phyloP scores from a whole-genome alignment of 768 basidiomycete genomes.

The Dendrothele bispora region DNA sequence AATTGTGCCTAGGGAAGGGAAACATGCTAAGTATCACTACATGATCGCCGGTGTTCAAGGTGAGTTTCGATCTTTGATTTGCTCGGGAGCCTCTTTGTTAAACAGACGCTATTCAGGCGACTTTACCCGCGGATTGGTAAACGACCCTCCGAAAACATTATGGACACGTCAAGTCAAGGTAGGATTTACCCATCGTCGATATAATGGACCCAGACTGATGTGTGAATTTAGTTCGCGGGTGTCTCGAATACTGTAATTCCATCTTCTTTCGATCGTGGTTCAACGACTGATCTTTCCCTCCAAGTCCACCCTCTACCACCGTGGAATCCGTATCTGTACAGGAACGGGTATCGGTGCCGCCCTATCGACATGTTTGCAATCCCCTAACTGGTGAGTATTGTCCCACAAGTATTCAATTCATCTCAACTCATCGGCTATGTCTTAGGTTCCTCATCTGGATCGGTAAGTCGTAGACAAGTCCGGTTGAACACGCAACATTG shows the following conservation, averaged over 20 bases:
- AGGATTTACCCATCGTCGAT: conserved; percentile 10
- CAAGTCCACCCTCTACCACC: conserved; percentile 75
- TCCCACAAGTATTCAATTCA: background rate
- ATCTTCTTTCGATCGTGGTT: too few species aligned
- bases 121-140: conserved; percentile 72
- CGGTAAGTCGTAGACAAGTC: conserved; percentile 33
- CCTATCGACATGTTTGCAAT: conserved; percentile 77
- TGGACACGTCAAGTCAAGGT: conserved; percentile 86
- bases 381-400: conserved; percentile 23
- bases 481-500: conserved; percentile 8
- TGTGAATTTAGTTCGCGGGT: conserved; percentile 78
- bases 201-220: too few species aligned
- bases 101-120: conserved; percentile 47
- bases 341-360: conserved; percentile 82
- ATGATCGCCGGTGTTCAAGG: conserved; percentile 80
- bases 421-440: background rate
- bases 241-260: too few species aligned
- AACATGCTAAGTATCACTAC: conserved; percentile 74
- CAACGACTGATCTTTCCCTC: too few species aligned
- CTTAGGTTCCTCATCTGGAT: conserved; percentile 80
- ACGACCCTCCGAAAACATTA: conserved; percentile 63
- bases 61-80: conserved; percentile 10
- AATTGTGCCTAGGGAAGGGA: conserved; percentile 72
- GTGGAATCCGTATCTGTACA: conserved; percentile 80
- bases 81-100: background rate